phyloP scores from a whole-genome alignment of 345 rosid species.

The Firmiana major region DNA sequence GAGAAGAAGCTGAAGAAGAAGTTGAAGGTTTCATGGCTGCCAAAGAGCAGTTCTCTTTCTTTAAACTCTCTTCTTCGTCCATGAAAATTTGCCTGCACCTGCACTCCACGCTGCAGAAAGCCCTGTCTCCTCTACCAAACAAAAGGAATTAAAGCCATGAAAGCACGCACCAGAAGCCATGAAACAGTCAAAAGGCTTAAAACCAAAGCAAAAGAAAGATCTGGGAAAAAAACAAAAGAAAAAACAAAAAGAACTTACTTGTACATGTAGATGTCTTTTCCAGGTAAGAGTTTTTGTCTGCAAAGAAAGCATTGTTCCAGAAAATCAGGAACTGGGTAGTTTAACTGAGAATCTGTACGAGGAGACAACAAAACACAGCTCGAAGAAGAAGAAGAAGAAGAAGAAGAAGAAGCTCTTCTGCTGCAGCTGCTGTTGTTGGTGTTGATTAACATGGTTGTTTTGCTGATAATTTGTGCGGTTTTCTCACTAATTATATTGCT shows the following conservation, averaged over 20 bases:
- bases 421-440: background rate
- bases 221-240: too few species aligned
- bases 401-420: constrained; percentile 6
- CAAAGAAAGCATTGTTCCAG: constrained; percentile 77
- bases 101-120: constrained; percentile 88
- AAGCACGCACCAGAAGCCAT: too few species aligned
- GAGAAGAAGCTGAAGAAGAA: constrained; percentile 26
- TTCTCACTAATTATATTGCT: constrained; percentile 19
- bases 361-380: too few species aligned
- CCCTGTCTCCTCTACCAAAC: constrained; percentile 64
- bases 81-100: constrained; percentile 74
- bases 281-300: constrained; percentile 54
- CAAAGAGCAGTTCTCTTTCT: constrained; percentile 43
- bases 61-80: constrained; percentile 69
- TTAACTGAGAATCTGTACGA: background rate
- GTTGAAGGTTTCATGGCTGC: constrained; percentile 34
- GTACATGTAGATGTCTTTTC: constrained; percentile 93
- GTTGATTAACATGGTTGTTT: constrained; percentile 37
- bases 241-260: constrained; percentile 39
- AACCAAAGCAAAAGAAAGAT: background rate
- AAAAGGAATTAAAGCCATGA: too few species aligned
- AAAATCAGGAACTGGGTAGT: constrained; percentile 34
- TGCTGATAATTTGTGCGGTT: constrained; percentile 56
- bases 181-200: background rate
- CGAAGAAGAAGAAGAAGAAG: background rate